Conservation (phyloP, 441 rosid species). For the Adansonia madagascariensis region DNA sequence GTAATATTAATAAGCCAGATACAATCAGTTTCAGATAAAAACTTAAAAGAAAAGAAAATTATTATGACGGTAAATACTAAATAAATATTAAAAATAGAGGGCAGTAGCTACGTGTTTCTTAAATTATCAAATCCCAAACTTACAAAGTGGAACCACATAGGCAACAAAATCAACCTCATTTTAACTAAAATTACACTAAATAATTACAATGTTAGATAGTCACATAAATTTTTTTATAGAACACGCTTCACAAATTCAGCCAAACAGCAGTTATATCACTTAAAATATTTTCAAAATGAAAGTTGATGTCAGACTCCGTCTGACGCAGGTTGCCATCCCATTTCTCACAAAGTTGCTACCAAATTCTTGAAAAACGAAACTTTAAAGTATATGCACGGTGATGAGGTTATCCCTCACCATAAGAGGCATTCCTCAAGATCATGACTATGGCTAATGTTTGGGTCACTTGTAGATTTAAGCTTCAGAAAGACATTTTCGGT, state of each 20-base stretch:
- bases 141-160: not conserved
- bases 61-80: not conserved
- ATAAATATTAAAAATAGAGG: constrained; percentile 11
- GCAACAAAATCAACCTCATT: not conserved
- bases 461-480: not conserved
- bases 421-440: not conserved
- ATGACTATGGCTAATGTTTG: not conserved
- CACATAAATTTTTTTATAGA: not conserved
- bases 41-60: constrained; percentile 12
- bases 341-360: not conserved
- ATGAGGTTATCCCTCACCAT: not conserved
- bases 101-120: not conserved
- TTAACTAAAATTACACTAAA: not conserved
- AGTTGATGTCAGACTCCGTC: not conserved
- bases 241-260: not conserved
- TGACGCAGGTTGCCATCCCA: not conserved
- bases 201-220: not conserved
- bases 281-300: constrained; percentile 11
- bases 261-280: not conserved
- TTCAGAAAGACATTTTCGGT: not conserved
- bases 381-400: not conserved
- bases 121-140: not conserved
- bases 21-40: constrained; percentile 21
- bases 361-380: constrained; percentile 5
- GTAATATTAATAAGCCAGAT: constrained; percentile 29